A percentile compares a stretch with the other conserved stretches of the same genome.
Evolutionary conservation across 2,329 filamentous ascomycete genomes (phyloP).

Genomic region (Neofusicoccum cordaticola): DNA sequence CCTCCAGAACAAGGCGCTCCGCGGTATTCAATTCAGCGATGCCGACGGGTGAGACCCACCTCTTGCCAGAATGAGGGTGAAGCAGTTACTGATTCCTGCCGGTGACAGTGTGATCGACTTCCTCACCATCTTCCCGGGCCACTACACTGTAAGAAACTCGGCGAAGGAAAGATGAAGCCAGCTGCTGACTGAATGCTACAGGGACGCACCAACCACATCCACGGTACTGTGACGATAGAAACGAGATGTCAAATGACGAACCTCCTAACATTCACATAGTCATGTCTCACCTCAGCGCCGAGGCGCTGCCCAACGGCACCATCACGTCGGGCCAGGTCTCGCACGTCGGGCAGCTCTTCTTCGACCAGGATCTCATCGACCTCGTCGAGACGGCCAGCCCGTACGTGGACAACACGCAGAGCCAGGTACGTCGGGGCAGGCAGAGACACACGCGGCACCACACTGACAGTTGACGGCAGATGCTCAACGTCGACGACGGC

Average conservation of each 20-base stretch:
- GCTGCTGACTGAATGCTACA: background rate
- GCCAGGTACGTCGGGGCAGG: slow-evolving; percentile 35
- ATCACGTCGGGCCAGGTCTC: slow-evolving; percentile 41
- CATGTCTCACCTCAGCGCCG: slow-evolving; percentile 2
- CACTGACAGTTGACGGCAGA: background rate
- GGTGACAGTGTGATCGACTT: background rate
- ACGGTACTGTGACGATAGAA: background rate
- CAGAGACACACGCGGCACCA: fast-evolving
- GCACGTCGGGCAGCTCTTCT: slow-evolving; percentile 65
- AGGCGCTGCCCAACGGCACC: slow-evolving; percentile 45
- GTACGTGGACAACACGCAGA: slow-evolving; percentile 42
- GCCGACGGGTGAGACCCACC: slow-evolving; percentile 34
- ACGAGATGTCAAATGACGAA: background rate
- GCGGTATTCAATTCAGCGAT: slow-evolving; percentile 50
- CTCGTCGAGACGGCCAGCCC: slow-evolving; percentile 49
- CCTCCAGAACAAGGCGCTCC: slow-evolving; percentile 41
- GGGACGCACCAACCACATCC: slow-evolving; percentile 40
- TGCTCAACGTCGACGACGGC: slow-evolving; percentile 49
- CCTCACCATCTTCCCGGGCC: slow-evolving; percentile 44
- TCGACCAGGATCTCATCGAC: slow-evolving; percentile 57
- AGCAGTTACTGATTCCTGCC: background rate
- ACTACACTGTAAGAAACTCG: slow-evolving; percentile 1
- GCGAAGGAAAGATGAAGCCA: background rate
- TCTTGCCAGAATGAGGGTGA: no score
- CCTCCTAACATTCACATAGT: slow-evolving; percentile 21